Evolutionary conservation across 139 green algal genomes (phyloP).

Genomic region (Yamagishiella unicocca): DNA sequence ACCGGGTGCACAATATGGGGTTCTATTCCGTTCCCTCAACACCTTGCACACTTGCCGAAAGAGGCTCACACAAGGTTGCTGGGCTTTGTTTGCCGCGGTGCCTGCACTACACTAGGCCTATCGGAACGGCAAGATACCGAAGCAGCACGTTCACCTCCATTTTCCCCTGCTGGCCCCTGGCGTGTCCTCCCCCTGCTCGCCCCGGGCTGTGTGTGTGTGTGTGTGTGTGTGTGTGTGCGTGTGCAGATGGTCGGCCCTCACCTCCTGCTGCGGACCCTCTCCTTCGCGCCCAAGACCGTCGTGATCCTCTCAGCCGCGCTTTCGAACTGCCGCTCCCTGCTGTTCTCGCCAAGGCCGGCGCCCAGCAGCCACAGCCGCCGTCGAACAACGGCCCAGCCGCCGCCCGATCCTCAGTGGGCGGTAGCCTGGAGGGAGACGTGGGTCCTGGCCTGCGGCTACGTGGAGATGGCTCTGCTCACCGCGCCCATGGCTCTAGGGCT

Average conservation of each 20-base stretch:
- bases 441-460: slow-evolving; percentile 34
- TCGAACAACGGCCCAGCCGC: background rate
- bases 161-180: background rate
- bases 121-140: too few relatives aligned
- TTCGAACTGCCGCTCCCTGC: background rate
- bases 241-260: slow-evolving; percentile 7
- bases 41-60: too few relatives aligned
- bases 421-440: slow-evolving; percentile 35
- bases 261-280: slow-evolving; percentile 30
- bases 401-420: slow-evolving; percentile 1
- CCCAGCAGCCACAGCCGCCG: background rate
- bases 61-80: too few relatives aligned
- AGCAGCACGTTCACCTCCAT: background rate
- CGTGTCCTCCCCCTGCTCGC: background rate
- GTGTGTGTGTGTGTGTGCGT: too few relatives aligned
- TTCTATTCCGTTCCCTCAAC: too few relatives aligned
- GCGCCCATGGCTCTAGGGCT: slow-evolving; percentile 30
- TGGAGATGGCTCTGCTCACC: slow-evolving; percentile 33
- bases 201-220: too few relatives aligned
- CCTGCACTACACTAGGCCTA: too few relatives aligned
- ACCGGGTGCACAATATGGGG: too few relatives aligned
- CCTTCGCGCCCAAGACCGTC: slow-evolving; percentile 28
- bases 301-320: background rate
- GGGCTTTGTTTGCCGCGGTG: too few relatives aligned
- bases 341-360: background rate